Conservation (phyloP, 1,139 yeast species). For the Kluyveromyces sp. region DNA sequence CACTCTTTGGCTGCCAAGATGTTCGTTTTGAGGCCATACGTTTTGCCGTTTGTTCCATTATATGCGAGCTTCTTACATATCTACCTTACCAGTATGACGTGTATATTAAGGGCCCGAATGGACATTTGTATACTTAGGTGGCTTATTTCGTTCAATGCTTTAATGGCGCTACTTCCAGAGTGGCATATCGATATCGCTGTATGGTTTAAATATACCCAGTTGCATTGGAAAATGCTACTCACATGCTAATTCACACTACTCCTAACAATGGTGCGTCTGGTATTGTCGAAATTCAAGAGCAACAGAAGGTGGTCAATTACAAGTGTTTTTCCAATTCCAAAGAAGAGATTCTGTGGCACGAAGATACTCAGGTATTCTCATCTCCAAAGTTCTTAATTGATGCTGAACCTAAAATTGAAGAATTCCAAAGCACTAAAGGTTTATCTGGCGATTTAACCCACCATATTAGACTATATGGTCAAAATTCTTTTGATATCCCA, state of each 20-base stretch:
- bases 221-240: conserved; percentile 53
- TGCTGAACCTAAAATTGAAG: conserved; percentile 47
- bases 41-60: conserved; percentile 72
- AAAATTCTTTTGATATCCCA: conserved; percentile 87
- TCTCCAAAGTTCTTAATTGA: conserved; percentile 82
- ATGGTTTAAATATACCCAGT: conserved; percentile 56
- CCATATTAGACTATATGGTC: conserved; percentile 61
- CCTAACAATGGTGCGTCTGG: conserved; percentile 84
- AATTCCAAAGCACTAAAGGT: conserved; percentile 59
- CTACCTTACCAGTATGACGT: conserved; percentile 66
- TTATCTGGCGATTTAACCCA: conserved; percentile 51
- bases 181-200: conserved; percentile 79
- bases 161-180: conserved; percentile 87
- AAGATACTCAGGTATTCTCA: conserved; percentile 46
- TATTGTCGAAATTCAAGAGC: conserved; percentile 61
- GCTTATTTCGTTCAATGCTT: conserved; percentile 65
- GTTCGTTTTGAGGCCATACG: conserved; percentile 60
- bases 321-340: conserved; percentile 75
- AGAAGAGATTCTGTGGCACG: conserved; percentile 78
- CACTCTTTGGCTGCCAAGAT: conserved; percentile 65
- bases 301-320: conserved; percentile 52
- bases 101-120: conserved; percentile 69
- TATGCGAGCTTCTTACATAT: conserved; percentile 71
- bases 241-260: conserved; percentile 70
- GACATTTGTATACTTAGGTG: conserved; percentile 81